Base-by-base conservation (phyloP, 129 eudicot species). In the Arctium minus region DNA sequence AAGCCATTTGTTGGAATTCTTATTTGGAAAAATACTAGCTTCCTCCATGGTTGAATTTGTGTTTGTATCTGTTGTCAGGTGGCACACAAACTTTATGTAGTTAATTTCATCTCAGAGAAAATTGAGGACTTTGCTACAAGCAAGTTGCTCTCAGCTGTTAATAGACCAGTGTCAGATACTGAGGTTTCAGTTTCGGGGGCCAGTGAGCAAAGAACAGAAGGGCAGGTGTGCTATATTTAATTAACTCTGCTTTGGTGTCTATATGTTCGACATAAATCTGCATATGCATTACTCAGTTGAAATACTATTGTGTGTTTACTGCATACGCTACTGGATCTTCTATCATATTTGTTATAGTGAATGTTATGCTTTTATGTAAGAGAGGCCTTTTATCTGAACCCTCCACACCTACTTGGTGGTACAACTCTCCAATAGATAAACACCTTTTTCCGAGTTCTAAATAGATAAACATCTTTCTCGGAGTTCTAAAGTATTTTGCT, bases 51-150 rank as follows among this genome's bases (percentile, higher is more conserved):
- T 83, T 72, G 69, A 74, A 64, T 22, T 29, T 50, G 50, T 77
- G 39, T 83, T 38, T 65, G 17, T 81, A 3, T 88, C 56, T 78
- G 60, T 82, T 85, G 29, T 44, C 93, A 96, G 99, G 99, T 92
- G 85, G 88, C 98, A 22, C 92, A 93, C 89, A 96, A 96, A 77
- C 98, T 96, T 72, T 96, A 87, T 80, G 88, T 85, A 33, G 87
- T 93, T n/a, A 75, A 73, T 72, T 82, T 83, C 82, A 86, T 93
- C 71, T 83, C 98, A 22, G 96, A 90, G 80, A 88, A 84, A 39
- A 89, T 96, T 46, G 98, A 96, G 88, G 85, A 90, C 83, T 96
- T 85, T 87, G 98, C 98, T 29, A 90, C 87, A 71, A 87, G 85
- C 67, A 93, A 88, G 90, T 89, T 93, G 85, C 88, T 96, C 76